Evolutionary conservation across 2,329 filamentous ascomycete species (phyloP).

Genomic region (Monosporascus sp.): DNA sequence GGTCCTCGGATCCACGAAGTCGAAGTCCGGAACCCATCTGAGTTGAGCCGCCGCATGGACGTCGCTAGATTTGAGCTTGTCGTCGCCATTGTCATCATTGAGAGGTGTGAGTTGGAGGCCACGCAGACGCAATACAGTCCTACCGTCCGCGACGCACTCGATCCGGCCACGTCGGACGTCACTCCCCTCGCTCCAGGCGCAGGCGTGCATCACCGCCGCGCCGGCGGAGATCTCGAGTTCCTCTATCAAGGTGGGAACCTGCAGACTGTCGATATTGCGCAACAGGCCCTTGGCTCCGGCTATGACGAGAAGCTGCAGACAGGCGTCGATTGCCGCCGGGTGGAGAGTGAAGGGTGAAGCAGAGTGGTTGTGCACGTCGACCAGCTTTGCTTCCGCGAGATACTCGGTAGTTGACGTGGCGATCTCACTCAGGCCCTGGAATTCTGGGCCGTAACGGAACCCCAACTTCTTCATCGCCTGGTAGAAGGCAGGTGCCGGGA

Average conservation of each 20-base stretch:
- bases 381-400: slow-evolving; percentile 11
- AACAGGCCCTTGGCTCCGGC: slow-evolving; percentile 16
- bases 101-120: slow-evolving; percentile 19
- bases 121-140: slow-evolving; percentile 9
- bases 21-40: slow-evolving; percentile 26
- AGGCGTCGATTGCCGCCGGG: slow-evolving; percentile 31
- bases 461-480: slow-evolving; percentile 21
- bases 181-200: slow-evolving; percentile 8
- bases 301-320: slow-evolving; percentile 24
- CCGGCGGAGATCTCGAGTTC: slow-evolving; percentile 12
- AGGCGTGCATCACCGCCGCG: slow-evolving; percentile 9
- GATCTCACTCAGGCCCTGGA: slow-evolving; percentile 21
- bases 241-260: slow-evolving; percentile 22
- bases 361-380: slow-evolving; percentile 13
- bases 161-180: slow-evolving; percentile 7
- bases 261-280: slow-evolving; percentile 14
- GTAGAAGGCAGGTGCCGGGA: slow-evolving; percentile 19
- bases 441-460: slow-evolving; percentile 26
- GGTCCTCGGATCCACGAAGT: slow-evolving; percentile 20
- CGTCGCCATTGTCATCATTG: slow-evolving; percentile 10
- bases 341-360: slow-evolving; percentile 29
- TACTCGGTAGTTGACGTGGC: slow-evolving; percentile 12
- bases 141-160: slow-evolving; percentile 14
- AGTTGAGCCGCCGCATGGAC: slow-evolving; percentile 22
- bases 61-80: slow-evolving; percentile 9